A percentile compares a stretch with the other conserved stretches of the same genome.
Conservation (phyloP, 2,329 filamentous ascomycete species). For the Bipolaris sorokiniana region DNA sequence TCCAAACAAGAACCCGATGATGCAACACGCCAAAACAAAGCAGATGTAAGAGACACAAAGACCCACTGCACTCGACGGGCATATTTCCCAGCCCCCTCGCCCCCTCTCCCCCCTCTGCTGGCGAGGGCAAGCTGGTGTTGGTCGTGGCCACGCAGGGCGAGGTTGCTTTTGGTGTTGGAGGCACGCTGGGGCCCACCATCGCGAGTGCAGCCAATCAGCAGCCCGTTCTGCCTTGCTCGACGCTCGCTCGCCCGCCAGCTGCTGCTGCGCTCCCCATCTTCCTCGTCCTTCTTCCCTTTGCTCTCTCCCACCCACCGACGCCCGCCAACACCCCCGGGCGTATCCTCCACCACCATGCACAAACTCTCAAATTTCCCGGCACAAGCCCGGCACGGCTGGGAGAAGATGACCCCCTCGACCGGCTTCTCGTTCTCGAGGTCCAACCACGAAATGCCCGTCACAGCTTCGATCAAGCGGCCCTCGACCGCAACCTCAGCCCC, state of each 20-base stretch:
- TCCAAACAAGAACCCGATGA: background rate
- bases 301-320: constrained; percentile 29
- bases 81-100: too few relatives aligned
- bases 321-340: constrained; percentile 38
- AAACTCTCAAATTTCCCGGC: constrained; percentile 72
- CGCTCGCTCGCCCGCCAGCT: constrained; percentile 20
- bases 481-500: constrained; percentile 55
- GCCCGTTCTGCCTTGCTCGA: constrained; percentile 11
- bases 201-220: constrained; percentile 12
- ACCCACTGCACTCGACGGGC: too few relatives aligned
- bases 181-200: constrained; percentile 5
- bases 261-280: constrained; percentile 23
- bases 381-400: constrained; percentile 70
- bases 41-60: too few relatives aligned
- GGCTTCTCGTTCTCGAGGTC: constrained; percentile 68
- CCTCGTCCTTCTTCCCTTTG: constrained; percentile 27
- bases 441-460: constrained; percentile 61
- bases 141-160: background rate
- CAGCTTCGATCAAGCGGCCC: constrained; percentile 63
- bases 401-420: constrained; percentile 67
- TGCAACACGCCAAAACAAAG: constrained; percentile 1
- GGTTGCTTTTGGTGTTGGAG: constrained; percentile 12
- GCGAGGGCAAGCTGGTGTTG: background rate
- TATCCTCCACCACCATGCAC: constrained; percentile 59
- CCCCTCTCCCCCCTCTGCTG: background rate